Evolutionary conservation across 2,329 filamentous ascomycete genomes (phyloP), one percentile per base, ranked within the genome.

Genomic region (Fusarium brachygibbosum): DNA sequence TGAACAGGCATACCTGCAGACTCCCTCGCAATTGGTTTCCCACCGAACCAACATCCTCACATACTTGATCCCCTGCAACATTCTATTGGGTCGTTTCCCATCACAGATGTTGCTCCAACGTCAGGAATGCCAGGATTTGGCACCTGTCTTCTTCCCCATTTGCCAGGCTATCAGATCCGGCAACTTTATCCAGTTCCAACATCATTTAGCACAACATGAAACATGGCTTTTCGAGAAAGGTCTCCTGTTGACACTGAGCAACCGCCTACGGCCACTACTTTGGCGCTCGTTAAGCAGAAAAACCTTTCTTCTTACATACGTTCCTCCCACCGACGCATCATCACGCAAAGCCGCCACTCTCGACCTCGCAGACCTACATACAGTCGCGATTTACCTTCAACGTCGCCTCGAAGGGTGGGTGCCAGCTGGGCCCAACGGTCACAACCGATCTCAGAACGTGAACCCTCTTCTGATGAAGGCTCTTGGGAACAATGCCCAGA

Each of bases 81-180:
- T 98, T 56, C 89, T 97, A 37, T 85, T 97, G 46, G 95, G 94
- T 23, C 90, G 93, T 31, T 93, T 98, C 70, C 94, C 95, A 2
- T 91, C 91, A 2, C 75, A 81, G 11, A 63, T 78, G 4, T 85
- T 97, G 1, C 86, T 97, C 44, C 81, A 86, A 38, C 87, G 90
- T 2, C 90, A 91, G 5, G 90, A 93, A 14, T 76, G 77, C n/a
- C 76, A 82, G 57, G 86, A 85, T 2, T 82, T 97, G 23, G 84
- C 82, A 0, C 83, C 88, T 23, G 85, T 90, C 49, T 98, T 97
- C 77, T 73, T 86, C 2, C 93, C 93, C 0, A 82, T 98, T n/a
- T 91, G 90, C 71, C 81, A 82, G 48, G 89, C 93, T 28, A 88
- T 98, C 63, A 85, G 87, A 10, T 86, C 84, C 38, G 95, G 95